These are phyloP conservation scores for Monilinia vaccinii-corymbosi DNA, from an alignment of 2,329 filamentous ascomycete genomes.

Conservation along the genomic window DNA sequence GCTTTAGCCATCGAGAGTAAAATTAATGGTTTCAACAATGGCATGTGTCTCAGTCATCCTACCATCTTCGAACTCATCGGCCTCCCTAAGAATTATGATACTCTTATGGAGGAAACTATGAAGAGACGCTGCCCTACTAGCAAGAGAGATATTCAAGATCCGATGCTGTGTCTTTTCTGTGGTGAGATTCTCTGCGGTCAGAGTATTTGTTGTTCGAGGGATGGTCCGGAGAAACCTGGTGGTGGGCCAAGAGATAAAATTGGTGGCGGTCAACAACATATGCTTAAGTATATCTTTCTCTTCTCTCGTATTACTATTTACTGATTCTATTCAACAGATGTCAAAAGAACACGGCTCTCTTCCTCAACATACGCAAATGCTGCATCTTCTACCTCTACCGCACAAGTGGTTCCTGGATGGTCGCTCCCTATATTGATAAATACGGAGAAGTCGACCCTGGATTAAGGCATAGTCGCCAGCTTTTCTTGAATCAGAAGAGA, in stretches of 20 bases:
- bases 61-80: conserved; percentile 91
- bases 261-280: conserved; percentile 86
- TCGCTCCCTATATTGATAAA: conserved; percentile 88
- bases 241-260: conserved; percentile 39
- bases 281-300: conserved; percentile 43
- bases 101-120: conserved; percentile 84
- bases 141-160: conserved; percentile 83
- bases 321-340: conserved; percentile 48
- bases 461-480: conserved; percentile 73
- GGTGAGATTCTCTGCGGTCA: conserved; percentile 96
- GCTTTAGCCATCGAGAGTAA: neutral
- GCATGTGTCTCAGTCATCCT: conserved; percentile 58
- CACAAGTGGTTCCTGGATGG: conserved; percentile 70
- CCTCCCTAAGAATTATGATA: conserved; percentile 84
- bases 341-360: conserved; percentile 82
- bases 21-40: neutral
- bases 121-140: conserved; percentile 76
- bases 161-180: conserved; percentile 87
- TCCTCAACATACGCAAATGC: conserved; percentile 95
- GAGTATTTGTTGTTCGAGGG: conserved; percentile 77
- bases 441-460: conserved; percentile 95
- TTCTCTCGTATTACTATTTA: neutral
- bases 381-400: conserved; percentile 81
- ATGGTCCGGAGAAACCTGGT: conserved; percentile 31
- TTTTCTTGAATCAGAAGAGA: conserved; percentile 87